These are phyloP conservation scores for Scheffersomyces spartinae DNA, from an alignment of 805 yeast species.

Conservation along the genomic window DNA sequence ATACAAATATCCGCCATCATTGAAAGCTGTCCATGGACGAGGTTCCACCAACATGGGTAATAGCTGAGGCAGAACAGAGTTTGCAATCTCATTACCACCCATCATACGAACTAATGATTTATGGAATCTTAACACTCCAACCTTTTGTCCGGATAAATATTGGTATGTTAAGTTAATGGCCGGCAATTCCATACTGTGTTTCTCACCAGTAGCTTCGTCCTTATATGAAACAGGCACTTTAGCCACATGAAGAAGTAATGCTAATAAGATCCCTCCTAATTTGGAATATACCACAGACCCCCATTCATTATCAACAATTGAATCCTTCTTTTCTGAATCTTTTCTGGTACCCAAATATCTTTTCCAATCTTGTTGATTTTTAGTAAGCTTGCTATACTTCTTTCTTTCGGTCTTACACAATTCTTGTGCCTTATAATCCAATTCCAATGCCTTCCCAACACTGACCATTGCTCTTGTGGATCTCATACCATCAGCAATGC, in stretches of 20 bases:
- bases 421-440: slow-evolving; percentile 68
- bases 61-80: slow-evolving; percentile 71
- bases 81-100: slow-evolving; percentile 51
- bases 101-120: slow-evolving; percentile 52
- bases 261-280: slow-evolving; percentile 70
- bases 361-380: slow-evolving; percentile 37
- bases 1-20: slow-evolving; percentile 76
- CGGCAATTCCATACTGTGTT: slow-evolving; percentile 66
- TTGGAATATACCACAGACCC: no score
- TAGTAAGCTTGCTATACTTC: slow-evolving; percentile 27
- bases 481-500: slow-evolving; percentile 69
- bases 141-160: slow-evolving; percentile 61
- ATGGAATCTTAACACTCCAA: slow-evolving; percentile 77
- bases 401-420: slow-evolving; percentile 46
- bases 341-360: slow-evolving; percentile 24
- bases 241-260: slow-evolving; percentile 71
- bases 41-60: slow-evolving; percentile 91
- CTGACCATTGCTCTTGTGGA: slow-evolving; percentile 72
- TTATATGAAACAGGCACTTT: slow-evolving; percentile 66
- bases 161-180: slow-evolving; percentile 88
- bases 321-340: slow-evolving; percentile 4
- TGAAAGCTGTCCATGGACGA: slow-evolving; percentile 74
- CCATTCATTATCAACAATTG: no score
- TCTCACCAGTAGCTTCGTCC: slow-evolving; percentile 68
- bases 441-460: slow-evolving; percentile 76